Percentiles rank a stretch among this genome's conserved stretches.
phyloP scores from a whole-genome alignment of 176 grass and related monocot genomes.

The Avena eriantha region DNA sequence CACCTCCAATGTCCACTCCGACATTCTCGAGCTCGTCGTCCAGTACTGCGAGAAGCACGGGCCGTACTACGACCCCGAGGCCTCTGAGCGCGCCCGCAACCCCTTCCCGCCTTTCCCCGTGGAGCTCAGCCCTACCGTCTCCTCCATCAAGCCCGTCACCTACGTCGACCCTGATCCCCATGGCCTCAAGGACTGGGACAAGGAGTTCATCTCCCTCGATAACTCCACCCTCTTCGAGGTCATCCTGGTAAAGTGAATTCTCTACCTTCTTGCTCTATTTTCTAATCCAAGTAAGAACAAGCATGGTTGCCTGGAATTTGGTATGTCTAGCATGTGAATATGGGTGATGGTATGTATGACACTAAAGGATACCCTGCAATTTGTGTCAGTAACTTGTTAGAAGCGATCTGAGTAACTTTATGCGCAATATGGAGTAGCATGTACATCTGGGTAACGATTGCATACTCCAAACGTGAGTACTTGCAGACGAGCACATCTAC shows the following conservation, averaged over 20 bases:
- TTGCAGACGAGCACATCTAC: background rate
- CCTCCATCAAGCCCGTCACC: constrained; percentile 42
- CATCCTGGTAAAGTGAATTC: constrained; percentile 56
- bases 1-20: constrained; percentile 40
- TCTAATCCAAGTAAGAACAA: background rate
- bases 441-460: background rate
- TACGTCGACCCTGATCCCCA: constrained; percentile 43
- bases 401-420: background rate
- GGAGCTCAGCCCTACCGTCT: background rate
- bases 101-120: constrained; percentile 50
- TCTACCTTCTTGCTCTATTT: background rate
- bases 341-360: background rate
- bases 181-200: constrained; percentile 66
- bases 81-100: constrained; percentile 24
- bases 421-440: background rate
- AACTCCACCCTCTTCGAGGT: constrained; percentile 65
- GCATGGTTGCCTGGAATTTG: background rate
- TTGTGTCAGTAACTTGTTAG: background rate
- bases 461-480: background rate
- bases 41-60: constrained; percentile 76
- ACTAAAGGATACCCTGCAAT: background rate
- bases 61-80: constrained; percentile 42
- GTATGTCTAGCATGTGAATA: background rate
- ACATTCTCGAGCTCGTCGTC: constrained; percentile 53
- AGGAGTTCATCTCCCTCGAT: constrained; percentile 58